Conservation (phyloP, 345 rosid genomes). For the Acer negundo region DNA sequence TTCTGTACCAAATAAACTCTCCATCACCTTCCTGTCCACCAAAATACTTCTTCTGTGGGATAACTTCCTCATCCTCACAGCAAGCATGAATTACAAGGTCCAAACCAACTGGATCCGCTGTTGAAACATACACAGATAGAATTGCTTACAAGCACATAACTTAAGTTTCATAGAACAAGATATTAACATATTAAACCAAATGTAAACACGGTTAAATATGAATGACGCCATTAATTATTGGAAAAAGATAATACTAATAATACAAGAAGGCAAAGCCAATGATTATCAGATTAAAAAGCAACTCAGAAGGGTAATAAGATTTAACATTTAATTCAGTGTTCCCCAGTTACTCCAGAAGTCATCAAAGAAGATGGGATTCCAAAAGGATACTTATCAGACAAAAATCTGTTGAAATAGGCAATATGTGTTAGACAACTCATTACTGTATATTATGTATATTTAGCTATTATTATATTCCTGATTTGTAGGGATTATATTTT, state of each 20-base stretch:
- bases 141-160: slow-evolving; percentile 3
- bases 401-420: too few relatives aligned
- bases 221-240: background rate
- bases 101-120: slow-evolving; percentile 93
- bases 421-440: too few relatives aligned
- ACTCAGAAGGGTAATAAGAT: background rate
- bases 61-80: slow-evolving; percentile 64
- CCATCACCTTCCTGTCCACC: slow-evolving; percentile 92
- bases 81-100: slow-evolving; percentile 76
- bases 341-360: background rate
- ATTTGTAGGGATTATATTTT: too few relatives aligned
- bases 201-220: background rate
- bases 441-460: too few relatives aligned
- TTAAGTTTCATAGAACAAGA: background rate
- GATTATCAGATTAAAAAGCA: background rate
- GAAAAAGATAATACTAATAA: background rate
- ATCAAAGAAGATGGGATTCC: background rate
- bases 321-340: background rate
- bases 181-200: background rate
- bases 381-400: background rate
- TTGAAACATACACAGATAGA: slow-evolving; percentile 22
- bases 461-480: too few relatives aligned
- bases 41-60: slow-evolving; percentile 79
- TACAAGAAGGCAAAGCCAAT: background rate
- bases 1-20: slow-evolving; percentile 81